phyloP scores from a whole-genome alignment of 306 rosid species.

The Fragaria nilgerrensis region DNA sequence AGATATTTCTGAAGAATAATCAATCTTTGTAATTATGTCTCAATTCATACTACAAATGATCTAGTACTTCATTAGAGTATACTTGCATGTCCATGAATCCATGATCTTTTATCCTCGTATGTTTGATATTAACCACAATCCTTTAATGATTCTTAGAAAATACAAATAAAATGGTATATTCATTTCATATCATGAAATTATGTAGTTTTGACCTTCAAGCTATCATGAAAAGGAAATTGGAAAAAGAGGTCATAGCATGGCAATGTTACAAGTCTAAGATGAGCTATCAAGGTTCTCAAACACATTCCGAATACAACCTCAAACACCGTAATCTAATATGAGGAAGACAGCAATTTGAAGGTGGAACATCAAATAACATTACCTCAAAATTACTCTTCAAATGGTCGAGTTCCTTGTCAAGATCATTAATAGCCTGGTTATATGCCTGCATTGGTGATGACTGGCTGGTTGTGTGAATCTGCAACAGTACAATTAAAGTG shows the following conservation, averaged over 20 bases:
- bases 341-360: background rate
- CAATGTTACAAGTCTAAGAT: background rate
- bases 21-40: background rate
- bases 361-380: constrained; percentile 5
- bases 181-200: background rate
- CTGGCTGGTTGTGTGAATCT: constrained; percentile 93
- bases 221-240: background rate
- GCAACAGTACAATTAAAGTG: constrained; percentile 20
- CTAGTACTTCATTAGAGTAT: background rate
- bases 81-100: background rate
- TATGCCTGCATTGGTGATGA: constrained; percentile 96
- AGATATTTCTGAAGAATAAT: background rate
- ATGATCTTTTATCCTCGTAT: background rate
- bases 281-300: background rate
- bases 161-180: background rate
- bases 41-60: background rate
- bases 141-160: background rate
- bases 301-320: background rate
- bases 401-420: constrained; percentile 77
- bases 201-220: background rate
- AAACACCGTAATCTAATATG: background rate
- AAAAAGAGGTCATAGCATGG: background rate
- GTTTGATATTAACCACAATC: background rate
- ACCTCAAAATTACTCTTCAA: constrained; percentile 81
- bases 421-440: constrained; percentile 89